Evolutionary conservation across 2,329 filamentous ascomycete species (phyloP), one percentile per base, ranked within the genome.

Genomic region (Neonectria hederae): DNA sequence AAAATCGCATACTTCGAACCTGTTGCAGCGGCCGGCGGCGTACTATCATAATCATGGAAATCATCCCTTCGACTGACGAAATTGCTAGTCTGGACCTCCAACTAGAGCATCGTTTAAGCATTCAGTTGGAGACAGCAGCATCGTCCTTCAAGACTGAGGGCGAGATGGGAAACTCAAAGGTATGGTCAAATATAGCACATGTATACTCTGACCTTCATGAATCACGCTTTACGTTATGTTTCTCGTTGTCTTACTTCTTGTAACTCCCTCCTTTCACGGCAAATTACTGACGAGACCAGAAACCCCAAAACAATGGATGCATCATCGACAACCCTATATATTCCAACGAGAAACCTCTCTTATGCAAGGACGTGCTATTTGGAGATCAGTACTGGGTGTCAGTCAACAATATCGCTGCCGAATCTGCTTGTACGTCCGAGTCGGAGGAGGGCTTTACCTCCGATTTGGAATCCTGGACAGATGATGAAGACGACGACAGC

Each of bases 401-500:
- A 0, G 26, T 65, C 2, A 65, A 68, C 7, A 52, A 54, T 10
- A 52, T 61, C 9, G 52, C 30, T 2, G 59, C 59, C 1, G 70
- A 72, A 17, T 62, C 65, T 11, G 59, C 59, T 8, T 67, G 60
- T 9, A 69, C 68, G 4, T 71, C 70, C 3, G 69, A 66, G n/a
- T 74, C 72, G 13, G 72, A 72, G 11, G 57, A 49, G 7, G 69
- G 43, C 11, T 71, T 65, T 7, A 43, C 61, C 4, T 72, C 68
- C 1, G 69, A 72, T 52, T 64, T 63, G 5, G 71, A 72, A 9
- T 62, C 54, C n/a, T 65, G 61, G 46, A 65, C 60, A 7, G 69
- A 71, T 9, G 62, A 73, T 21, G 71, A 72, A 19, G 65, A 72
- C 19, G 68, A 72, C 19, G 63, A 71, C 26, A 65, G 60, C 17